Base-by-base conservation (phyloP, 2,329 filamentous ascomycete species). In the Peltaster fructicola region DNA sequence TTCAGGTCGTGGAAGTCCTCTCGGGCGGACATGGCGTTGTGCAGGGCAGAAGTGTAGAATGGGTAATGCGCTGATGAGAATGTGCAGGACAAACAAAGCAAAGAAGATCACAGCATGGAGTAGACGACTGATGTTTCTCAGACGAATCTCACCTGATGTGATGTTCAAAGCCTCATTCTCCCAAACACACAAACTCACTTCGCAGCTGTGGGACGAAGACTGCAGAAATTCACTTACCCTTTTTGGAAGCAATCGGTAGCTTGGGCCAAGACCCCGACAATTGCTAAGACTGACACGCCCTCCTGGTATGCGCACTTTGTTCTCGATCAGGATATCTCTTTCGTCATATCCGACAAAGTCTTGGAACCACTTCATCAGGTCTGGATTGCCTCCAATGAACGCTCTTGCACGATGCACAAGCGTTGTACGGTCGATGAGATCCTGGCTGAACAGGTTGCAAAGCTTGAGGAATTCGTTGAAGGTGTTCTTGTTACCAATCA, bases 391-490 rank as follows among this genome's bases (percentile, higher is more conserved):
- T 8, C 82, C 80, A 31, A 98, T 82, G 46, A 92, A 98, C 4
- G 70, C 66, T 26, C 73, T 70, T 3, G 81, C 80, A 46, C 88
- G 79, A 47, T 81, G 73, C 14, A 88, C 69, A 8, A 98, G 59
- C 2, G 81, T 71, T 32, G 78, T 73, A 29, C 75, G 75, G 43
- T 91, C 81, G 33, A 98, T 90, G 24, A 98, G 65, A 38, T 90
- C 84, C 41, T 91, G 79, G 12, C 78, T 88, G 56, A 81, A 98
- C 15, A 98, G 63, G 39, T 95, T 98, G 59, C 85, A 88, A 5
- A 98, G 68, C 57, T 98, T 98, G 35, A 98, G 56, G 51, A 98
- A 98, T 49, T 98, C 88, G 40, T 79, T 84, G 65, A 91, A 90
- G 3, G 75, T 75, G 28, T 80, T 77, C 48, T 91, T 78, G 50